phyloP scores from a whole-genome alignment of 129 eudicot genomes.

The Apium graveolens region DNA sequence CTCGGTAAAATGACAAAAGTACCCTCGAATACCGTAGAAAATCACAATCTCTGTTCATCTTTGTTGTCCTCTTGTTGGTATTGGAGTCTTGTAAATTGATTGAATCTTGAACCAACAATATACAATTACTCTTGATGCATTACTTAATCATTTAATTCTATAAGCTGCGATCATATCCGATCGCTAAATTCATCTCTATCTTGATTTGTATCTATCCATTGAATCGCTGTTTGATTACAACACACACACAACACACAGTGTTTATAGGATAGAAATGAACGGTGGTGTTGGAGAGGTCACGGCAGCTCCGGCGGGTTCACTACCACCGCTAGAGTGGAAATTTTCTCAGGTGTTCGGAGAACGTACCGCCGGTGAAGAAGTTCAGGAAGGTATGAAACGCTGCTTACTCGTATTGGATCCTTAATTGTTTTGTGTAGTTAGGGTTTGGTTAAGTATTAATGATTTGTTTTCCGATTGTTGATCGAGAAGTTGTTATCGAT shows the following conservation, averaged over 20 bases:
- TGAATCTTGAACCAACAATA: slow-evolving; percentile 15
- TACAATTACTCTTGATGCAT: slow-evolving; percentile 5
- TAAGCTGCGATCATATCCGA: slow-evolving; percentile 12
- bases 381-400: slow-evolving; percentile 21
- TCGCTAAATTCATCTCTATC: neutral
- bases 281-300: slow-evolving; percentile 36
- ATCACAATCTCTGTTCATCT: neutral
- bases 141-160: neutral
- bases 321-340: slow-evolving; percentile 45
- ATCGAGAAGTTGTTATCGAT: slow-evolving; percentile 12
- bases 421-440: slow-evolving; percentile 11
- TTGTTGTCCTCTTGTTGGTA: neutral
- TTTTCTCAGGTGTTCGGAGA: slow-evolving; percentile 52
- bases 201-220: neutral
- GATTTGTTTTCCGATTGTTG: slow-evolving; percentile 29
- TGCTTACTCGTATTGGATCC: slow-evolving; percentile 17
- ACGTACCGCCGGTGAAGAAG: slow-evolving; percentile 47
- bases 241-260: neutral
- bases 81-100: slow-evolving; percentile 7
- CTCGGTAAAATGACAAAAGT: neutral
- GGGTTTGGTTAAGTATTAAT: slow-evolving; percentile 22
- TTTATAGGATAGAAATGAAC: slow-evolving; percentile 17
- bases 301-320: slow-evolving; percentile 34
- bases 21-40: neutral
- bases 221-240: slow-evolving; percentile 1